phyloP scores from a whole-genome alignment of 352 stramenopile genomes.

The Globisporangium barbulae region DNA sequence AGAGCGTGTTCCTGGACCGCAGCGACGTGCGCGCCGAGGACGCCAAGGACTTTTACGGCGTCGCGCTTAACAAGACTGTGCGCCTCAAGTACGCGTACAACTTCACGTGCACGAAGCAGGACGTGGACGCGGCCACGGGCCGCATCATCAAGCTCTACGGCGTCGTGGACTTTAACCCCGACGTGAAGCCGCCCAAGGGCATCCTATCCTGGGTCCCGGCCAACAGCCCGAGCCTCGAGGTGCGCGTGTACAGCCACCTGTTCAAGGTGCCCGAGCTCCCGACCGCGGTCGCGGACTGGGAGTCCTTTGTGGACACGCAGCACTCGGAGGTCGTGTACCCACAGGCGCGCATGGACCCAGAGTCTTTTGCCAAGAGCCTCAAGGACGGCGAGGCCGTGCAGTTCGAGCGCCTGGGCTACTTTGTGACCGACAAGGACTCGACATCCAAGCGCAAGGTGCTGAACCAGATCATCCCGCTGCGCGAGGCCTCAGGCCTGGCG shows the following conservation, averaged over 20 bases:
- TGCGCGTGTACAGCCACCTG: slow-evolving; percentile 96
- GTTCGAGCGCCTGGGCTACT: slow-evolving; percentile 98
- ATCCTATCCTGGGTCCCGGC: slow-evolving; percentile 96
- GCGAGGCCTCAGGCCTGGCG: slow-evolving; percentile 60
- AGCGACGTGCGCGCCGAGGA: slow-evolving; percentile 66
- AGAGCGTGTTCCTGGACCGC: slow-evolving; percentile 66
- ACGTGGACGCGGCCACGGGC: slow-evolving; percentile 52
- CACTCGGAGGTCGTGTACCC: slow-evolving; percentile 81
- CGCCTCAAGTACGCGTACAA: slow-evolving; percentile 96
- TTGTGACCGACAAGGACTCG: slow-evolving; percentile 95
- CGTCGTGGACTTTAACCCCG: slow-evolving; percentile 65
- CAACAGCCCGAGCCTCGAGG: slow-evolving; percentile 78
- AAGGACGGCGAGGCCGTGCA: slow-evolving; percentile 84
- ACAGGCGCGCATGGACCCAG: slow-evolving; percentile 88
- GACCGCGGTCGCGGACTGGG: slow-evolving; percentile 66
- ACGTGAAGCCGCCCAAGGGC: slow-evolving; percentile 89
- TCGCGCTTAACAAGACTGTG: slow-evolving; percentile 95
- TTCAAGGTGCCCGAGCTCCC: slow-evolving; percentile 92
- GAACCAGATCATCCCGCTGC: slow-evolving; percentile 96
- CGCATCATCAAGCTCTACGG: slow-evolving; percentile 60
- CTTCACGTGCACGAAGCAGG: slow-evolving; percentile 90
- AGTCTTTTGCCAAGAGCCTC: slow-evolving; percentile 52
- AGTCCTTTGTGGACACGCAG: slow-evolving; percentile 80
- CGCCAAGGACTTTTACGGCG: slow-evolving; percentile 91
- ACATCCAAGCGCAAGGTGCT: slow-evolving; percentile 91